Evolutionary conservation across 1,139 yeast species (phyloP), one percentile per base, ranked within the genome.

Genomic region (Candida tropicalis): DNA sequence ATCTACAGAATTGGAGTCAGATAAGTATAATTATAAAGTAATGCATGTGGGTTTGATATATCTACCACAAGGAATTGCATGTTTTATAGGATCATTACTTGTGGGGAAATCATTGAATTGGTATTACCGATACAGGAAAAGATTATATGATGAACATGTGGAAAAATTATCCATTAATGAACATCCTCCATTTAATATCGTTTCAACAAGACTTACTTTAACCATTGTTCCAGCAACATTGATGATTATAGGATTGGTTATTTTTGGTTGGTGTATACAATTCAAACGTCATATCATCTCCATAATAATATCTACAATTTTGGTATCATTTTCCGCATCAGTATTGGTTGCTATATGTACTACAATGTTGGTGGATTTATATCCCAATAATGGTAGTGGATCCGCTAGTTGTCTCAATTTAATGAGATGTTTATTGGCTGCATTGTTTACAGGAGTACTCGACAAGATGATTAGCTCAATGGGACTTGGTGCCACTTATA

Each of bases 251-350:
- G 75, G 75, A 0, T 49, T 64, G n/a, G 20, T 66, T 2, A 63
- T 68, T 1, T 70, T 64, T 51, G 76, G 76, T 2, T 70, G 75
- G 75, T 66, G 74, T 43, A 47, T 70, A 15, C 62, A 70, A 36
- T 60, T 45, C 39, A 50, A 54, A 28, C 48, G 51, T 25, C 55
- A 59, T 35, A 55, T 68, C 6, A 44, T 62, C 10, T 60, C 72
- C 7, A 62, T 68, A 10, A 63, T 67, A 26, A 59, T 70, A 4
- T 58, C 70, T 10, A 59, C 70, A 5, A 51, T 57, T 18, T 48
- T 69, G 40, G 51, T 68, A 16, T 59, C 75, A 2, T 57, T 57
- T 43, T 50, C 69, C 7, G 48, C 66, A 5, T 50, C 71, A 2
- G 48, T 62, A 9, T 51, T 63, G 35, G 56, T 70, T 23, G 51